A percentile compares a stretch with the other conserved stretches of the same genome.
phyloP scores from a whole-genome alignment of 257 asterid genomes.

The Leonotis leonurus region DNA sequence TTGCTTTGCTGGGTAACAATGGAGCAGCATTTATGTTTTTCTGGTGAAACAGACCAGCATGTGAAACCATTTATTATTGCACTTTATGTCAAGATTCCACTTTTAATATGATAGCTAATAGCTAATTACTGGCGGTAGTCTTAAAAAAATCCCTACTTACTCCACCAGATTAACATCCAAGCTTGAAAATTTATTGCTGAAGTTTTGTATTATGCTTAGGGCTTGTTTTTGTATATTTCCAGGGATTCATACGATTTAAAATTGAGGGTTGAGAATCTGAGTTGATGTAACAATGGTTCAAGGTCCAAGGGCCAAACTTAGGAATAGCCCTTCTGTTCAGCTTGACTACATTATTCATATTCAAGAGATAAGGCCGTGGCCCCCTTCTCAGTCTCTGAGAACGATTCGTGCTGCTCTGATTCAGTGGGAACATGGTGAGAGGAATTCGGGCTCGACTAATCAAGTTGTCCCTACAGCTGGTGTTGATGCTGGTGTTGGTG shows the following conservation, averaged over 20 bases:
- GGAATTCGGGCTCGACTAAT: conserved; percentile 52
- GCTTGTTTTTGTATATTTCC: not conserved
- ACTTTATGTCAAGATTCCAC: not conserved
- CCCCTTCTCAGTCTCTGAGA: conserved; percentile 72
- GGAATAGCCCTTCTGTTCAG: conserved; percentile 52
- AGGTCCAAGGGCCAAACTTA: conserved; percentile 48
- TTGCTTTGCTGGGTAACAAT: conserved; percentile 3
- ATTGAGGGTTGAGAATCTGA: conserved; percentile 5
- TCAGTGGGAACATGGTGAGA: conserved; percentile 71
- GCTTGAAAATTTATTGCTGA: not conserved
- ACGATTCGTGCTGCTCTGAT: conserved; percentile 52
- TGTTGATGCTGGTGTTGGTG: conserved; percentile 42
- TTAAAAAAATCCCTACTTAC: not conserved
- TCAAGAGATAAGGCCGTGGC: conserved; percentile 84
- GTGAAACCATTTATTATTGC: conserved; percentile 18
- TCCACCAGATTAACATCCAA: not conserved
- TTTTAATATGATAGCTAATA: not conserved
- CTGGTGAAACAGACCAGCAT: conserved; percentile 13
- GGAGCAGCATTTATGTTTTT: conserved; percentile 16
- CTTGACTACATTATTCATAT: conserved; percentile 53
- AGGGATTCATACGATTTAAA: conserved; percentile 1
- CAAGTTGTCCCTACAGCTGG: conserved; percentile 56
- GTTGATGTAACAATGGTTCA: conserved; percentile 44
- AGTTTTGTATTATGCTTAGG: conserved; percentile 12
- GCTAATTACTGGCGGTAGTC: not conserved